These are phyloP conservation scores for Candida qinlingensis DNA, from an alignment of 805 yeast species.

Conservation along the genomic window DNA sequence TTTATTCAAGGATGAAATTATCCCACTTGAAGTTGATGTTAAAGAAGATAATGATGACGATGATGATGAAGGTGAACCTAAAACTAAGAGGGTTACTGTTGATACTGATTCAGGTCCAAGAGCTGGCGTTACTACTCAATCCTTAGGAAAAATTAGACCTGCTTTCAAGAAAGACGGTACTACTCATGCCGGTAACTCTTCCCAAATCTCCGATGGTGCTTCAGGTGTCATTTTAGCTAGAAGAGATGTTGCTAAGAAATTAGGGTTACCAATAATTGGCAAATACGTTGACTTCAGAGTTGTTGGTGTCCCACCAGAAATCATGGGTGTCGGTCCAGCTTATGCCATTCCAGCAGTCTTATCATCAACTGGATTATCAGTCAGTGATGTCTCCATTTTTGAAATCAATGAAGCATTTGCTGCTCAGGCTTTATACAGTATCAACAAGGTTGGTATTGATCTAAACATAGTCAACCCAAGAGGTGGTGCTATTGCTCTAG, in stretches of 20 bases:
- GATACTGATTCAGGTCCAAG: constrained; percentile 88
- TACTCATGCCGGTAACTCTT: constrained; percentile 95
- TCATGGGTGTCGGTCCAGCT: constrained; percentile 98
- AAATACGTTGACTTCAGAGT: constrained; percentile 74
- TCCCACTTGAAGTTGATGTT: constrained; percentile 66
- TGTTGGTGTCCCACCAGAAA: constrained; percentile 94
- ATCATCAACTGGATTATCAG: constrained; percentile 50
- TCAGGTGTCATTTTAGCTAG: constrained; percentile 83
- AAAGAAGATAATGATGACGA: constrained; percentile 53
- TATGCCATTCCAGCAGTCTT: constrained; percentile 86
- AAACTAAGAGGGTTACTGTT: constrained; percentile 32
- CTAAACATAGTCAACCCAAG: constrained; percentile 72
- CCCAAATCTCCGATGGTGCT: constrained; percentile 95
- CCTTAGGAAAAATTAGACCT: constrained; percentile 72
- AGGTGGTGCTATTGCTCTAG: constrained; percentile 96
- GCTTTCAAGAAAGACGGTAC: constrained; percentile 78
- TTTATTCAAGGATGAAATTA: constrained; percentile 80
- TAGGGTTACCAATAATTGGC: constrained; percentile 68
- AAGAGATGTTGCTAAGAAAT: constrained; percentile 74
- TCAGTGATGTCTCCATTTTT: constrained; percentile 65
- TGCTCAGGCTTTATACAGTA: constrained; percentile 82
- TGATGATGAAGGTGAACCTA: constrained; percentile 31
- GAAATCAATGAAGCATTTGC: constrained; percentile 98
- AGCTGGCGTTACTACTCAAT: constrained; percentile 72
- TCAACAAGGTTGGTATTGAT: constrained; percentile 62